Evolutionary conservation across 2,329 filamentous ascomycete species (phyloP), one percentile per base, ranked within the genome.

Genomic region (Ophiostoma piceae): DNA sequence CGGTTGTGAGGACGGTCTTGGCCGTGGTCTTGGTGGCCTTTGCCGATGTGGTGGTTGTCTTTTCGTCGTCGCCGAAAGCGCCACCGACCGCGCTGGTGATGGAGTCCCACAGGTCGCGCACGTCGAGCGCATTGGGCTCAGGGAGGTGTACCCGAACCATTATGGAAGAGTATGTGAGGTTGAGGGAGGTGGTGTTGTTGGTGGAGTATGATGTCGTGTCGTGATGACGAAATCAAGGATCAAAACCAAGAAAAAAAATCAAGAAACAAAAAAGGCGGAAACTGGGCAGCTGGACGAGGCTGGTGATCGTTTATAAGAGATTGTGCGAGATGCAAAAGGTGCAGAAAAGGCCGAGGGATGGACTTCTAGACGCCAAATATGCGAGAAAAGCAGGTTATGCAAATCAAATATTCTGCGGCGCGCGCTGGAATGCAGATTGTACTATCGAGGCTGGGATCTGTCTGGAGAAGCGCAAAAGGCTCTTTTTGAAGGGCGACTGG

Each of bases 21-120:
- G 65, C 35, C 9, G 54, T 64, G 22, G 66, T 70, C 32, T 57
- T 70, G 29, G 64, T 64, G 35, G 65, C 22, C 54, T 62, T 66
- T 39, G 62, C 2, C 3, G 71, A 66, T 2, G 69, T 57, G 5
- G 67, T 67, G 22, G 67, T 68, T 14, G 37, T 64, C 37, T 67
- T n/a, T 35, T 65, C 51, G 14, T 39, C 66, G n/a, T 65, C 51
- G 19, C 32, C 66, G 57, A 75, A 71, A 19, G 68, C 72, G n/a
- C 70, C 60, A 41, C 70, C 73, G 9, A 75, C 43, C 37, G 67
- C 71, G 11, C 70, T 71, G 60, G 72, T 74, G 29, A 75, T 65
- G 4, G 67, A 29, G 39, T 73, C 71, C 73, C 72, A 74, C 3
- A 71, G 11, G 5, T 73, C 64, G 26, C 70, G 29, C 1, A 65